Evolutionary conservation across 345 rosid genomes (phyloP).

Genomic region (Aquilaria yunnanensis): DNA sequence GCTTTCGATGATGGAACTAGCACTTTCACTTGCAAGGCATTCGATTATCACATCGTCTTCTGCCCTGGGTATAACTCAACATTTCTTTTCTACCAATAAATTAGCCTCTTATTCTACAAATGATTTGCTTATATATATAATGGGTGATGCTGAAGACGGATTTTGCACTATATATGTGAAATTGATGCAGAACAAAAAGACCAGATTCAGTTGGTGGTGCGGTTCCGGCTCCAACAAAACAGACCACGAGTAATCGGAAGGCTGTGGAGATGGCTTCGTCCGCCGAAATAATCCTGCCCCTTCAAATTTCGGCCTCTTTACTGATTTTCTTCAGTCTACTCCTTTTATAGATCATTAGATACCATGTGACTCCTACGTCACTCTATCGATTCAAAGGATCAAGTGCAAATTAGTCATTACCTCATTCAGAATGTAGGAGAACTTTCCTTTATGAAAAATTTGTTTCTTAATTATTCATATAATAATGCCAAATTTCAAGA

Average conservation of each 20-base stretch:
- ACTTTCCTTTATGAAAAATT: no score
- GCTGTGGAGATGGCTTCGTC: slow-evolving; percentile 38
- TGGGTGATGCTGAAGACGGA: no score
- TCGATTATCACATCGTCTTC: slow-evolving; percentile 60
- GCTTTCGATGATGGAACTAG: slow-evolving; percentile 77
- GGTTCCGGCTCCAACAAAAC: slow-evolving; percentile 20
- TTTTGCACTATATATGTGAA: no score
- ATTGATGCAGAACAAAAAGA: slow-evolving; percentile 25
- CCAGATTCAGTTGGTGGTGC: slow-evolving; percentile 17
- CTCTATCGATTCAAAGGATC: no score
- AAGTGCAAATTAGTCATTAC: no score
- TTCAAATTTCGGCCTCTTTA: slow-evolving; percentile 25
- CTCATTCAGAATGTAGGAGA: no score
- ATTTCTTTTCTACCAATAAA: not conserved
- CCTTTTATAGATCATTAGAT: not conserved
- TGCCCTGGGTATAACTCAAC: slow-evolving; percentile 52
- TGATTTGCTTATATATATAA: no score
- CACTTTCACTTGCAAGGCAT: slow-evolving; percentile 87
- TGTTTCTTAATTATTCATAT: no score
- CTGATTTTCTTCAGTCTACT: slow-evolving; percentile 22
- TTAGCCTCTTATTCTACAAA: not conserved
- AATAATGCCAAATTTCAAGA: no score
- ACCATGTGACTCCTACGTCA: no score
- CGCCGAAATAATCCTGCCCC: slow-evolving; percentile 31
- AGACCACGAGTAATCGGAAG: slow-evolving; percentile 2